Percentiles rank a stretch among this genome's conserved stretches.
phyloP scores from a whole-genome alignment of 768 basidiomycete genomes.

The Leccinum aurantiacum region DNA sequence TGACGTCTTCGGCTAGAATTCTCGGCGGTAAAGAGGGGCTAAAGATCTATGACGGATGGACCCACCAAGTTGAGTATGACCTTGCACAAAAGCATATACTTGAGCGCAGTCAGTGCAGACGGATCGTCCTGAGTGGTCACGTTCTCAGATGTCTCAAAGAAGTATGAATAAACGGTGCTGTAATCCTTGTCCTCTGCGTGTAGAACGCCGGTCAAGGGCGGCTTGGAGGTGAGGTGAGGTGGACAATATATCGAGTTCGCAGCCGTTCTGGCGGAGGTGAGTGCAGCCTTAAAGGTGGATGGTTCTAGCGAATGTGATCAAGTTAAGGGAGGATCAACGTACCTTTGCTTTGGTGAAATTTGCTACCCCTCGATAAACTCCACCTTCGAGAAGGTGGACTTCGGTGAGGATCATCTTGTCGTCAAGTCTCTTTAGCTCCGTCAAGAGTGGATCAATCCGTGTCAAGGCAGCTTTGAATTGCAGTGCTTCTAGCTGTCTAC shows the following conservation, averaged over 20 bases:
- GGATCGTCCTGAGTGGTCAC: conserved; percentile 76
- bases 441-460: conserved; percentile 83
- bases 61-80: conserved; percentile 94
- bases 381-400: conserved; percentile 90
- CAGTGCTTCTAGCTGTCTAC: conserved; percentile 69
- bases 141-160: conserved; percentile 95
- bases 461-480: conserved; percentile 77
- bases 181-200: conserved; percentile 99
- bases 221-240: conserved; percentile 53
- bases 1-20: conserved; percentile 87
- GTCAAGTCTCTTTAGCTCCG: conserved; percentile 89
- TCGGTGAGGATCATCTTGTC: conserved; percentile 99
- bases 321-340: conserved; percentile 10
- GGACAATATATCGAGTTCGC: conserved; percentile 96
- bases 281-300: conserved; percentile 55
- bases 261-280: conserved; percentile 89
- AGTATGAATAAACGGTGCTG: conserved; percentile 95
- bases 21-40: neutral
- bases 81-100: conserved; percentile 98
- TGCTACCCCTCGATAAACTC: conserved; percentile 85
- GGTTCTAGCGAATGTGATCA: neutral
- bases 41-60: conserved; percentile 10
- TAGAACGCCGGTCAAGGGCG: conserved; percentile 70
- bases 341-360: conserved; percentile 93
- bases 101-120: conserved; percentile 77